Conservation (phyloP, 768 basidiomycete genomes). For the Auriscalpium microsporum region DNA sequence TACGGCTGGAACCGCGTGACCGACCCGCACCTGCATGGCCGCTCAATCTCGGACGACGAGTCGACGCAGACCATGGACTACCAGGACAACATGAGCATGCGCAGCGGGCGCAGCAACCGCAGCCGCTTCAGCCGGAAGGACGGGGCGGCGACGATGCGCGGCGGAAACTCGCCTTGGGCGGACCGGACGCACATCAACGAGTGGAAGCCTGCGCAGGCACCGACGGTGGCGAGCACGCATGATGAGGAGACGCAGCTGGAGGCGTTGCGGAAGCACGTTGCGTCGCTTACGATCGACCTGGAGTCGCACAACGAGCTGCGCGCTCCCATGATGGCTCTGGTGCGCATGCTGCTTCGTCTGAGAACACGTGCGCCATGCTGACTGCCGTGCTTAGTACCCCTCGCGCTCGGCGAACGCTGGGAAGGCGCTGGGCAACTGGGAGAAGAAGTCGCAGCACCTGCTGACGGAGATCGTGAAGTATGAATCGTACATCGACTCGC, state of each 20-base stretch:
- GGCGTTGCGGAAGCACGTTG: conserved; percentile 75
- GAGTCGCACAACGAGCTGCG: conserved; percentile 78
- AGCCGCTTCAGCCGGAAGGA: conserved; percentile 72
- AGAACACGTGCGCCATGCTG: conserved; percentile 8
- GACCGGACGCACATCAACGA: conserved; percentile 81
- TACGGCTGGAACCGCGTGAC: conserved; percentile 90
- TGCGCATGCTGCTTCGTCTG: conserved; percentile 24
- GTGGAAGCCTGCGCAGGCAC: conserved; percentile 88
- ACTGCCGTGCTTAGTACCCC: conserved; percentile 51
- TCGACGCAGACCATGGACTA: conserved; percentile 39
- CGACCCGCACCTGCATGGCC: conserved; percentile 41
- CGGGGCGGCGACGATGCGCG: conserved; percentile 54
- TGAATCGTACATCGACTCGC: conserved; percentile 86
- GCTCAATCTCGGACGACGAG: conserved; percentile 53
- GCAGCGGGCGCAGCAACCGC: conserved; percentile 65
- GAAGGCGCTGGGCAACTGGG: conserved; percentile 87
- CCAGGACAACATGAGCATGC: conserved; percentile 62
- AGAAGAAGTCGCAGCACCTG: conserved; percentile 82
- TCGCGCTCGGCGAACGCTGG: conserved; percentile 62
- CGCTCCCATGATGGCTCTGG: conserved; percentile 74
- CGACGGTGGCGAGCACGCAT: conserved; percentile 73
- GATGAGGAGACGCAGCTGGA: conserved; percentile 94
- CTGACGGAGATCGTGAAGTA: conserved; percentile 93
- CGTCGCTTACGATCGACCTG: conserved; percentile 66
- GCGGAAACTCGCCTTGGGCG: conserved; percentile 59